Evolutionary conservation across 2,329 filamentous ascomycete species (phyloP).

Genomic region (Dactylellina sp.): DNA sequence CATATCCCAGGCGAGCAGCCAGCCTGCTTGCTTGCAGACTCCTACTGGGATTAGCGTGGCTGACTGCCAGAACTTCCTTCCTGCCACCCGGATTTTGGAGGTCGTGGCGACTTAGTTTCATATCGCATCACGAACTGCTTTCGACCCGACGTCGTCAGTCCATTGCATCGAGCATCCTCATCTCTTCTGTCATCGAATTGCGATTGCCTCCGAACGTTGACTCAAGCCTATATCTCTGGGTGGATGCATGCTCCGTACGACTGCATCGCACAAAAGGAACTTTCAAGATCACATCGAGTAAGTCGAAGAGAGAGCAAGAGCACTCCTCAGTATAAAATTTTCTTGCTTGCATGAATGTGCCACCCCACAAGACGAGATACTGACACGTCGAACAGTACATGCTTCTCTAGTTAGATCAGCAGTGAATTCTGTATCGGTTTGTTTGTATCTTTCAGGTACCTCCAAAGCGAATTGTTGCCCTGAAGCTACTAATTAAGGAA

Average conservation of each 20-base stretch:
- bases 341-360: constrained; percentile 50
- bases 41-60: constrained; percentile 25
- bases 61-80: constrained; percentile 29
- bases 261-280: constrained; percentile 35
- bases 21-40: constrained; percentile 9
- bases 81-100: constrained; percentile 53
- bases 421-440: constrained; percentile 11
- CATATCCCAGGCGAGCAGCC: background rate
- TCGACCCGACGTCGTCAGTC: constrained; percentile 1
- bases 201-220: background rate
- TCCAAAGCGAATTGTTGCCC: constrained; percentile 36
- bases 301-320: constrained; percentile 47
- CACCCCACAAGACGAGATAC: constrained; percentile 36
- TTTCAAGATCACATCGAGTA: constrained; percentile 33
- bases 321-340: constrained; percentile 23
- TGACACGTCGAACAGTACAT: constrained; percentile 53
- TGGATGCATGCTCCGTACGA: constrained; percentile 28
- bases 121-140: constrained; percentile 26
- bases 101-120: constrained; percentile 21
- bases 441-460: constrained; percentile 46
- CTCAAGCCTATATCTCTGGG: constrained; percentile 1
- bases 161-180: constrained; percentile 34
- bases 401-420: constrained; percentile 37
- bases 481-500: constrained; percentile 37
- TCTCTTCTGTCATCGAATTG: constrained; percentile 48